A percentile compares a stretch with the other conserved stretches of the same genome.
Evolutionary conservation across 129 eudicot species (phyloP).

Genomic region (Cynara cardunculus): DNA sequence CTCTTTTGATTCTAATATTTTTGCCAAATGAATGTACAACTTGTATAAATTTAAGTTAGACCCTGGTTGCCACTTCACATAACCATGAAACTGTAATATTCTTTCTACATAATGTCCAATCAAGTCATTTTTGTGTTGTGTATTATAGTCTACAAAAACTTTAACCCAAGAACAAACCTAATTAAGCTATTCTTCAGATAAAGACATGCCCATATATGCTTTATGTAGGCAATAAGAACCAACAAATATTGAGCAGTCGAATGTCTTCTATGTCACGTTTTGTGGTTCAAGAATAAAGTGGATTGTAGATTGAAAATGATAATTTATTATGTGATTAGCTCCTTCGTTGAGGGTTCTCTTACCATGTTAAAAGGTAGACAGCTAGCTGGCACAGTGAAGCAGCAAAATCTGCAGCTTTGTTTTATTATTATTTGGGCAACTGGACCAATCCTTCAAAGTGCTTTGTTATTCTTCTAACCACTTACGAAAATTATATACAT

Average conservation of each 20-base stretch:
- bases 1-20: too few species aligned
- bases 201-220: background rate
- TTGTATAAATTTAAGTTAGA: too few species aligned
- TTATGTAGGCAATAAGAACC: background rate
- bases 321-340: background rate
- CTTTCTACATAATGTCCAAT: background rate
- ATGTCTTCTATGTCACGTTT: background rate
- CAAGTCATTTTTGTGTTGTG: background rate
- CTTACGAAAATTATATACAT: background rate
- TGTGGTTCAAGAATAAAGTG: background rate
- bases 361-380: conserved; percentile 16
- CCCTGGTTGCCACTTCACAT: too few species aligned
- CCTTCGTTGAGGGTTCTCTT: background rate
- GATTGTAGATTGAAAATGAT: background rate
- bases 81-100: too few species aligned
- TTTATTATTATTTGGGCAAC: background rate
- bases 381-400: conserved; percentile 17
- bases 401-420: background rate
- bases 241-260: background rate
- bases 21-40: too few species aligned
- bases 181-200: background rate
- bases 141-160: background rate
- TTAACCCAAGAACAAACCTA: background rate
- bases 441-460: background rate
- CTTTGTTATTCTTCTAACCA: background rate